These are phyloP conservation scores for Xylariaceae sp. DNA, from an alignment of 2,329 filamentous ascomycete genomes.

Conservation along the genomic window DNA sequence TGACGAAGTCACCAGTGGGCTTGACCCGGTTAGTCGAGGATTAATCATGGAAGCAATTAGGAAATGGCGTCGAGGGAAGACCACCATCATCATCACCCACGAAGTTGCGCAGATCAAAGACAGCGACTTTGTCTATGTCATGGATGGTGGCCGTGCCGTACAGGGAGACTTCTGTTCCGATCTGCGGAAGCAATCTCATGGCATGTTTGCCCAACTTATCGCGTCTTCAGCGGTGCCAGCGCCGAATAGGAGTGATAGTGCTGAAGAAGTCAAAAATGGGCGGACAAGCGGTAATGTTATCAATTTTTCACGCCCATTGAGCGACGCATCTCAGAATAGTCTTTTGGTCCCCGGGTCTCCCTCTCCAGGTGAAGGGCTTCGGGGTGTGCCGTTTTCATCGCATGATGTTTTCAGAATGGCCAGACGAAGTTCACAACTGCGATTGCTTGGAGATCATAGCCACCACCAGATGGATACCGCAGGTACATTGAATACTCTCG, in stretches of 20 bases:
- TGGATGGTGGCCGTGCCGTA: conserved; percentile 72
- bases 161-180: conserved; percentile 70
- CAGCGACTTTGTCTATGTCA: conserved; percentile 78
- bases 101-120: conserved; percentile 77
- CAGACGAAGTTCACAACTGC: conserved; percentile 11
- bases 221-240: conserved; percentile 29
- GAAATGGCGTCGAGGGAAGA: conserved; percentile 78
- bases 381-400: conserved; percentile 22
- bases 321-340: conserved; percentile 20
- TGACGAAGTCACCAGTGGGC: conserved; percentile 85
- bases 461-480: conserved; percentile 20
- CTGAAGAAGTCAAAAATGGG: conserved; percentile 1
- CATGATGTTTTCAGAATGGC: conserved; percentile 25
- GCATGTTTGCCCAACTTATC: conserved; percentile 54
- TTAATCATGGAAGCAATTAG: conserved; percentile 77
- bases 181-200: conserved; percentile 50
- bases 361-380: conserved; percentile 25
- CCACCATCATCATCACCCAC: conserved; percentile 92
- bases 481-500: conserved; percentile 14
- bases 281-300: conserved; percentile 10
- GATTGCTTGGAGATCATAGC: conserved; percentile 21
- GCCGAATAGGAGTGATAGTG: not conserved
- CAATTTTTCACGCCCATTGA: conserved; percentile 31
- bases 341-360: conserved; percentile 21
- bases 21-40: conserved; percentile 74